Evolutionary conservation across 345 rosid genomes (phyloP), one percentile per base, ranked within the genome.

Genomic region (Gossypioides kirkii): DNA sequence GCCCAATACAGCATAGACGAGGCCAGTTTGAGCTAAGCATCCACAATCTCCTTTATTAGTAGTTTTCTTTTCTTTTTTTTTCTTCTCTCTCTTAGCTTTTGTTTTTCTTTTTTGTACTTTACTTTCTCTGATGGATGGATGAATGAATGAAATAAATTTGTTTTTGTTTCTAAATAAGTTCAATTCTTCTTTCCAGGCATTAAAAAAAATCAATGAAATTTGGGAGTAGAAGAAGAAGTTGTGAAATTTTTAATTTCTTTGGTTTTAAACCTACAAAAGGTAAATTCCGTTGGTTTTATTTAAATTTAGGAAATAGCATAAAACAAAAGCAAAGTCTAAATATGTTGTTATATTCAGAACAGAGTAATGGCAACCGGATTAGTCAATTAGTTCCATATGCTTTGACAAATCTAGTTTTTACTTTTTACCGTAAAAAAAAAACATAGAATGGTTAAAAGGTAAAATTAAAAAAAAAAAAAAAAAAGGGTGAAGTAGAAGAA

Each of bases 1-100:
- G 82, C 86, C 82, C 77, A 69, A 82, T 80, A 78, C 85, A 77
- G 86, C 79, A 80, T 77, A 79, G 83, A 82, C 81, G 82, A 84
- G 72, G 86, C 84, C 76, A 78, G 79, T 74, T 82, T 78, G 56
- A 73, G 87, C 73, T 81, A 28, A 83, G 77, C 84, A 79, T 76
- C 76, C 71, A 77, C 81, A 72, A 77, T 75, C 79, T 76, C 74
- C 77, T 54, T 75, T 61, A 70, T 64, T 73, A 26, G 3, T 61
- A 26, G 6, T 10, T 42, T 43, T 65, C 20, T 50, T 50, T 6
- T 16, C 0, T 50, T 50, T 17, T 17, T 4, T 4, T 16, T 20
- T 20, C 28, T 10, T 81, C 82, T 83, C 83, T 75, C 78, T 82
- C 82, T 81, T 73, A 58, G 85, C 80, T 54, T 20, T 18, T 54